phyloP scores from a whole-genome alignment of 2,329 filamentous ascomycete genomes.

The Teratosphaeria zuluensis region DNA sequence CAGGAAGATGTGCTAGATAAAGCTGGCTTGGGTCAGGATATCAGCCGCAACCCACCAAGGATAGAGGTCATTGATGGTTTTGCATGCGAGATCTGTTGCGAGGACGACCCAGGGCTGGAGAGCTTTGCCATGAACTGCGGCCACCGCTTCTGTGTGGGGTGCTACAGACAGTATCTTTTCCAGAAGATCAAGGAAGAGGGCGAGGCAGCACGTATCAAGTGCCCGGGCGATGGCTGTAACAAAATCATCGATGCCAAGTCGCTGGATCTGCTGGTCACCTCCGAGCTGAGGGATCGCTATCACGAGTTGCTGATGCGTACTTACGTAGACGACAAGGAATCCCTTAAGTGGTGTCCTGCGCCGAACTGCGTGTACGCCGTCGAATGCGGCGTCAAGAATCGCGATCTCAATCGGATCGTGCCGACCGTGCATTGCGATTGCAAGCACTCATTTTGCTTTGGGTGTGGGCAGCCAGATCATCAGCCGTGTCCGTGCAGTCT shows the following conservation, averaged over 20 bases:
- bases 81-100: slow-evolving; percentile 90
- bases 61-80: slow-evolving; percentile 68
- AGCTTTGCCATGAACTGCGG: slow-evolving; percentile 93
- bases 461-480: slow-evolving; percentile 80
- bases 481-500: slow-evolving; percentile 85
- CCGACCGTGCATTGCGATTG: slow-evolving; percentile 83
- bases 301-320: slow-evolving; percentile 79
- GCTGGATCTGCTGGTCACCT: slow-evolving; percentile 61
- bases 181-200: slow-evolving; percentile 95
- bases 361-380: slow-evolving; percentile 94
- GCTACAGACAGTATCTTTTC: slow-evolving; percentile 80
- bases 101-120: slow-evolving; percentile 66
- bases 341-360: slow-evolving; percentile 93
- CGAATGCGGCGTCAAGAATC: slow-evolving; percentile 79
- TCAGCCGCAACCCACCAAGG: slow-evolving; percentile 49
- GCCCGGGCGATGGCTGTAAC: slow-evolving; percentile 77
- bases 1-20: slow-evolving; percentile 70
- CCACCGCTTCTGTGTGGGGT: slow-evolving; percentile 86
- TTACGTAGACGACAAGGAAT: slow-evolving; percentile 94
- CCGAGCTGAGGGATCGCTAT: slow-evolving; percentile 56
- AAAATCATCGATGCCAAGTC: slow-evolving; percentile 87
- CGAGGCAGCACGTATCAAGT: slow-evolving; percentile 89
- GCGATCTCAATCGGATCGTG: slow-evolving; percentile 73
- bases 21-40: slow-evolving; percentile 65
- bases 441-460: slow-evolving; percentile 86